These are phyloP conservation scores for Peronospora belbahrii DNA, from an alignment of 352 stramenopile genomes.

Conservation along the genomic window DNA sequence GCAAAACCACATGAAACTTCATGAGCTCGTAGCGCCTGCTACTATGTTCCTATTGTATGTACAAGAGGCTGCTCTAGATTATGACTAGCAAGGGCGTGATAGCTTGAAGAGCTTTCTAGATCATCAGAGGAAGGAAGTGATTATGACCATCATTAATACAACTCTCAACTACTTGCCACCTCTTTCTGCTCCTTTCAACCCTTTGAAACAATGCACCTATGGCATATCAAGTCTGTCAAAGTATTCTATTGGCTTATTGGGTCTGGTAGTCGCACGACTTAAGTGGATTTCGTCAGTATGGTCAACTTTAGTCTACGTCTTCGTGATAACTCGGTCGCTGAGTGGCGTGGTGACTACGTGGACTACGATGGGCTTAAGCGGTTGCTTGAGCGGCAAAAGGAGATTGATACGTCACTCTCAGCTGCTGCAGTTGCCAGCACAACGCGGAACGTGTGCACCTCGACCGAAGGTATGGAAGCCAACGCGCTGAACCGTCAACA, in stretches of 20 bases:
- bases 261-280: background rate
- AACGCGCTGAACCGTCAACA: constrained; percentile 21
- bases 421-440: constrained; percentile 13
- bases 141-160: background rate
- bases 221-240: constrained; percentile 5
- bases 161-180: too few relatives aligned
- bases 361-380: constrained; percentile 87
- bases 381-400: constrained; percentile 56
- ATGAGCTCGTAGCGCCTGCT: background rate
- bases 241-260: constrained; percentile 8
- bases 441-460: constrained; percentile 6
- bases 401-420: constrained; percentile 32
- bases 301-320: constrained; percentile 72
- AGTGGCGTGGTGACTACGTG: constrained; percentile 86
- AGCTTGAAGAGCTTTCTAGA: too few relatives aligned
- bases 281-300: constrained; percentile 22
- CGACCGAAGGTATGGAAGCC: constrained; percentile 20
- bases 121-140: background rate
- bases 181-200: too few relatives aligned
- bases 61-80: too few relatives aligned
- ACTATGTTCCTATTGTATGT: too few relatives aligned
- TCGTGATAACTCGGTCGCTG: constrained; percentile 77
- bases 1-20: background rate
- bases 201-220: too few relatives aligned
- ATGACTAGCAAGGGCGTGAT: too few relatives aligned